Base-by-base conservation (phyloP, 331 rosid species). In the Quercus lobata region DNA sequence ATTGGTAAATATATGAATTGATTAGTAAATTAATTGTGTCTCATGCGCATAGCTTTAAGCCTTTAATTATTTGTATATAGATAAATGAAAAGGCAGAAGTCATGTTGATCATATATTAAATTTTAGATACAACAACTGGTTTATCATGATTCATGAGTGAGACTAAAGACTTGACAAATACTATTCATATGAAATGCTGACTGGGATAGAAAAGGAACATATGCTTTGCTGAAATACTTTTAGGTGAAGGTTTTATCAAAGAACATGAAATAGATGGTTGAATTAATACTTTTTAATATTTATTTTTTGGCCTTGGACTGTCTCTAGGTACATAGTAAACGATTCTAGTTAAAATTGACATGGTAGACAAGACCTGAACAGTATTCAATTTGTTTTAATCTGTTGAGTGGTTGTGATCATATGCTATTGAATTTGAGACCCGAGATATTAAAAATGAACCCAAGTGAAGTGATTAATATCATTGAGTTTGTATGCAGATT, bases 1-100 rank as follows among this genome's bases (percentile, higher is more conserved):
- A 86, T 88, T 5, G 92, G 89, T 88, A 74, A 86, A 3, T 66
- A 30, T 12, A 24, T 66, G 14, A 49, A 12, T 49, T 14, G 14
- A 63, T 34, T 66, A 19, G 1, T 1, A 32, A 9, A 46, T 18
- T 10, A 14, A 49, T 49, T 46, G 5, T 49, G 54, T 49, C 54
- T 49, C 17, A 12, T 49, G 54, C 54, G 54, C 17, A 49, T 49
- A 49, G 54, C 17, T 49, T 49, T 49, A 49, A 49, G 54, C 54
- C 54, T 49, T 49, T 49, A 49, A 49, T 49, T 10, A 49, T 49
- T 3, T 49, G 15, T 14, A 9, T 10, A 49, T 49, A 12, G 54
- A 49, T 49, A 49, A 49, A 49, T 49, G 17, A 12, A 12, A 49
- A 49, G 54, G 54, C 54, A 11, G 12, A 22, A 58, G 30, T 57